Conservation (phyloP, 306 rosid species). For the Cicer bijugum region DNA sequence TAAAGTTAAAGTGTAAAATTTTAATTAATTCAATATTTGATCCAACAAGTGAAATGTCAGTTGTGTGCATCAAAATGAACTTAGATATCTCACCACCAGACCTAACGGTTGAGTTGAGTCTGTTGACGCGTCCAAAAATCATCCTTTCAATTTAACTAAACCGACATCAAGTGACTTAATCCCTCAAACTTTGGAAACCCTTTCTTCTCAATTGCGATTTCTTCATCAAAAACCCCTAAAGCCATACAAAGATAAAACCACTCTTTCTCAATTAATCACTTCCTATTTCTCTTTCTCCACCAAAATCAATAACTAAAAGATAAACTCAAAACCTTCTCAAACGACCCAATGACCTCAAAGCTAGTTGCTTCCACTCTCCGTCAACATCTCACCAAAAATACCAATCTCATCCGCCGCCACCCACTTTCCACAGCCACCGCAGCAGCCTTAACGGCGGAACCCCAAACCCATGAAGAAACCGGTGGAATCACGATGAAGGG, state of each 20-base stretch:
- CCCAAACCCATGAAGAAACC: constrained; percentile 42
- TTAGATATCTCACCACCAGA: no score
- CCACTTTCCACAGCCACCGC: neutral
- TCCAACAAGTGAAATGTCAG: no score
- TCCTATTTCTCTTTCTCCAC: neutral
- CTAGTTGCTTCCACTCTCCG: constrained; percentile 6
- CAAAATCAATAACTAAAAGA: neutral
- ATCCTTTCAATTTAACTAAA: neutral
- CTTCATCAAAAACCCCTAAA: neutral
- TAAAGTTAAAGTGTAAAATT: no score
- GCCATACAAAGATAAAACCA: neutral
- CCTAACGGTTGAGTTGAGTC: no score
- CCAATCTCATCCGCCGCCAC: constrained; percentile 14
- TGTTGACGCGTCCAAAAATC: neutral
- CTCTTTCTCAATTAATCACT: neutral
- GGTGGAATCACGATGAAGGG: constrained; percentile 77
- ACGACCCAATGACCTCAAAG: constrained; percentile 13
- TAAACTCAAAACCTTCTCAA: neutral
- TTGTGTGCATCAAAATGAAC: no score
- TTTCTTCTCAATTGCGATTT: neutral
- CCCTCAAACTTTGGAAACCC: constrained; percentile 3
- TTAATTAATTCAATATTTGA: no score
- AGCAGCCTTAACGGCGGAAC: neutral
- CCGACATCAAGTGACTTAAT: neutral
- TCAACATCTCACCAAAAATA: neutral